Evolutionary conservation across 495 filamentous ascomycete genomes (phyloP), one percentile per base, ranked within the genome.

Genomic region (Trypethelium eluteriae): DNA sequence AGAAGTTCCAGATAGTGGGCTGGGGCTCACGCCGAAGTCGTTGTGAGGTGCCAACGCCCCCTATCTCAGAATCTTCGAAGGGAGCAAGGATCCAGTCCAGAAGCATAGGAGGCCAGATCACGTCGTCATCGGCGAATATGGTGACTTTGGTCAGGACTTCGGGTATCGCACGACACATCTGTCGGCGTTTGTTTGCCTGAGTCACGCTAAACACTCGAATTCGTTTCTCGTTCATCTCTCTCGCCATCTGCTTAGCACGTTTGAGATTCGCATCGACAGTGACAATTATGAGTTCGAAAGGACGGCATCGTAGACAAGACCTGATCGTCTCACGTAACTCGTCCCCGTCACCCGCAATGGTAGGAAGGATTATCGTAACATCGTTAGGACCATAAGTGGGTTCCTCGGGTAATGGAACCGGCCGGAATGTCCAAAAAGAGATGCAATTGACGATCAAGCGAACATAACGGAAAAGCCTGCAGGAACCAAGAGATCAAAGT

Each of bases 81-180:
- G 91, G 89, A 0, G 91, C 91, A 66, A 96, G 79, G 59, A 94
- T 87, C 89, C 91, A 96, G 18, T 85, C 85, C 39, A 93, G 82
- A 49, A 93, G 83, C 3, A 85, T 89, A 2, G 77, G 76, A 1
- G 90, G 91, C 89, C 91, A 93, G 68, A 84, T 87, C 63, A 96
- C 91, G 74, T 96, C 91, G 77, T 94, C 91, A 73, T 96, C 91
- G 35, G 89, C 89, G 73, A 96, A 88, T 62, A 96, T 78, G 12
- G 88, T 93, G 69, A 94, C 88, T 12, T 83, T 74, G 0, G 90
- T 93, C 62, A 74, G 76, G 39, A 94, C 89, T 67, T 89, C 83
- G 32, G 90, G 89, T 61, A 96, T 88, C 2, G 89, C 90, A 66
- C 85, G 82, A 66, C 88, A 89, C 76, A 96, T 90, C 76, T 96